phyloP scores from a whole-genome alignment of 106 monocot species.

The Amphibolis antarctica region DNA sequence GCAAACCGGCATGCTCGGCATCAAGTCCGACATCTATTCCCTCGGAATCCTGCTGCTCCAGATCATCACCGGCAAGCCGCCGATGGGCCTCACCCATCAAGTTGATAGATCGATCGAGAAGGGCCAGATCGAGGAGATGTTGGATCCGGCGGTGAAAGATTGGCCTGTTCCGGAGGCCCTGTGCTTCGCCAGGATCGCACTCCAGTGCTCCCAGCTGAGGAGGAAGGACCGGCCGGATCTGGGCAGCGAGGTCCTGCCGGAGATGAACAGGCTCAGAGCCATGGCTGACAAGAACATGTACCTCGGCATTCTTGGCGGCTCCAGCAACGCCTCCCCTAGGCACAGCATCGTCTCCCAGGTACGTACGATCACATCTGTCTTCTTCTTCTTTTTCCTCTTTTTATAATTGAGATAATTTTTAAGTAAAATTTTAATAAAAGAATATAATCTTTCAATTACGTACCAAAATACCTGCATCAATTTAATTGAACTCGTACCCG shows the following conservation, averaged over 20 bases:
- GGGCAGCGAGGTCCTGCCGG: constrained; percentile 27
- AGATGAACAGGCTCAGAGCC: constrained; percentile 33
- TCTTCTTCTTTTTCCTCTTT: neutral
- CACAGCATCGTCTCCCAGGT: neutral
- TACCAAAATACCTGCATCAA: too few relatives aligned
- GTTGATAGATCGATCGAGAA: constrained; percentile 35
- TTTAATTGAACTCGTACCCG: too few relatives aligned
- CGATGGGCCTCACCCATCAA: constrained; percentile 46
- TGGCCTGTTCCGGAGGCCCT: constrained; percentile 47
- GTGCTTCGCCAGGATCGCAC: constrained; percentile 23
- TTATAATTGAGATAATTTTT: neutral
- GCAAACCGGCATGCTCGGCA: constrained; percentile 51
- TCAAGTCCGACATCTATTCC: constrained; percentile 62
- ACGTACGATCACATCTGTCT: neutral
- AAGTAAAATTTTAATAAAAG: too few relatives aligned
- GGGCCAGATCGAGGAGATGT: constrained; percentile 24
- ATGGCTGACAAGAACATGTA: constrained; percentile 29
- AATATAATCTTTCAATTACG: too few relatives aligned
- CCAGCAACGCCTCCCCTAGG: constrained; percentile 15
- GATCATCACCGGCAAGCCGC: constrained; percentile 42
- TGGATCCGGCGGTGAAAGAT: constrained; percentile 40
- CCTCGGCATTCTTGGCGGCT: neutral
- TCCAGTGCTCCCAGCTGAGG: constrained; percentile 46
- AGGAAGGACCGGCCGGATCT: constrained; percentile 57
- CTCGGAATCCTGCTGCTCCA: constrained; percentile 53